Base-by-base conservation (phyloP, 1,284 basidiomycete species). In the Malassezia brasiliensis region DNA sequence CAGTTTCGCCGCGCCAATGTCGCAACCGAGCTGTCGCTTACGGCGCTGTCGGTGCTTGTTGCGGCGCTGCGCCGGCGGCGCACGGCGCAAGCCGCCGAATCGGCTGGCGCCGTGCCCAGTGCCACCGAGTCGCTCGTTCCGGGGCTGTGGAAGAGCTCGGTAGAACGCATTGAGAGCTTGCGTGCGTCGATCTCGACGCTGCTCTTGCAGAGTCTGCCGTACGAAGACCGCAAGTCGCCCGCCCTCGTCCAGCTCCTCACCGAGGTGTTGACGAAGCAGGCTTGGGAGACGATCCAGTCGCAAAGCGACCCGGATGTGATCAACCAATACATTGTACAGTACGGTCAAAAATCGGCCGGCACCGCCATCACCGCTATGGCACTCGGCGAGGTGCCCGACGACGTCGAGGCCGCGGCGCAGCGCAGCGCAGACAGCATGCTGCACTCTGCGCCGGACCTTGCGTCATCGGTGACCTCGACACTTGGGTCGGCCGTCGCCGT, bases 1-100 rank as follows among this genome's bases (percentile, higher is more conserved):
- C 53, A 56, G 41, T 50, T 51, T 36, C 39, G 46, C 17, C 49
- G 50, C 32, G 30, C 47, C 1, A 45, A 52, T 31, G 45, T 60
- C 14, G 53, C 50, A 11, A 48, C 55, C n/a, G 50, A 57, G 36
- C 55, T 57, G 19, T 51, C 54, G 7, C 50, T 56, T 37, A 56
- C 54, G 1, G 54, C 39, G 6, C 44, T 50, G 11, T 47, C 45
- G 8, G 50, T 57, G 22, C 38, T 57, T 10, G 50, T 52, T 3
- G 51, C 55, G 3, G 45, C 55, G 22, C 38, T 57, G 38, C 50
- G 47, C 6, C 40, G 41, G 34, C 49, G 37, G 35, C 50, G 46
- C 15, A 25, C n/a, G 10, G 45, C 35, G 11, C 25, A 45, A 15
- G 19, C 15, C 28, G 40, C 41, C 10, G n/a, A 35, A 25, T 28